Base-by-base conservation (phyloP, 371 early-diverging fungal species). In the Parasitella parasitica region DNA sequence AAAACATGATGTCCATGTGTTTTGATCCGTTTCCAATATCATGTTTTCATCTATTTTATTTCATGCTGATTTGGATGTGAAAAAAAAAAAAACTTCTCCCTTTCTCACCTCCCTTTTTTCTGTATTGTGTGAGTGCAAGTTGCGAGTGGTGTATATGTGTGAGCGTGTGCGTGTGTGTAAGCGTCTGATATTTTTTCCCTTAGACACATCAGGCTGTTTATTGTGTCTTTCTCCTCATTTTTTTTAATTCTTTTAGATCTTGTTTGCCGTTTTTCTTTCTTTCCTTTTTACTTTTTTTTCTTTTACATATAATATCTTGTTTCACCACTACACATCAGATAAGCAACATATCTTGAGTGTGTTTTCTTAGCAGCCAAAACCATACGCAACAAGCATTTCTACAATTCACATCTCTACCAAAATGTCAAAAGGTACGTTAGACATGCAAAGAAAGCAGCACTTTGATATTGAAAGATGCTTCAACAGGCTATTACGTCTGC, bases 401-500 rank as follows among this genome's bases (percentile, higher is more conserved):
- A 18, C 46, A 46, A 46, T 46, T 13, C 46, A 20, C 24, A 24
- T 12, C 18, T 8, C 46, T 46, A 46, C 46, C 18, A 46, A 56
- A 56, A 56, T 56, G 57, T 56, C 57, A 41, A 56, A 56, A 56
- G 57, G 57, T 56, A 54, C 5, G 46, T 46, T 26, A 20, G 6
- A 26, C 3, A 13, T 7, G 28, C 26, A n/a, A 28, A 27, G 22
- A 15, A 13, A 22, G 24, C 20, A 39, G 18, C n/a, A n/a, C n/a
- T n/a, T n/a, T 12, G 13, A 41, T 28, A 15, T 24, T 12, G 7
- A 55, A 37, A 38, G 5, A 15, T 27, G 11, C n/a, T 28, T 9
- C 16, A 27, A 55, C 24, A 61, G 63, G 48, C 39, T 51, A 50
- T 46, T 87, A 84, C 67, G 79, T 87, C 51, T 83, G 86, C 57